Percentiles rank a stretch among this genome's conserved stretches.
Conservation (phyloP, 2,329 filamentous ascomycete species). For the Leptodontidium sp. region DNA sequence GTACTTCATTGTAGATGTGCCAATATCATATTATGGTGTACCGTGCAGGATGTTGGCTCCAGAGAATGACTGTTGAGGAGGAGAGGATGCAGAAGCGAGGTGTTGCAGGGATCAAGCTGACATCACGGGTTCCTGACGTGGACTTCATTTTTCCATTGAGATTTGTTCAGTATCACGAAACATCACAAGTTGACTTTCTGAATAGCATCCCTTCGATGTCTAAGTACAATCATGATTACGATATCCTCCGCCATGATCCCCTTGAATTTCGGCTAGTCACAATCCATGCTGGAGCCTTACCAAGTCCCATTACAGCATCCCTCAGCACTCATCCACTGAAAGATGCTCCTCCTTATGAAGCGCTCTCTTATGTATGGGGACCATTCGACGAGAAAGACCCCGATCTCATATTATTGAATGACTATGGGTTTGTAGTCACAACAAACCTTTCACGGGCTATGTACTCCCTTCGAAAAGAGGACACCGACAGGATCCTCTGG, state of each 20-base stretch:
- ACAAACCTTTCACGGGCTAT: neutral
- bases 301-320: neutral
- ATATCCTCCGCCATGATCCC: neutral
- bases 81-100: too few species aligned
- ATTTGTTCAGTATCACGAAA: too few species aligned
- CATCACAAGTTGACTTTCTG: too few species aligned
- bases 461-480: neutral
- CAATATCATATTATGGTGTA: too few species aligned
- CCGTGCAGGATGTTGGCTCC: too few species aligned
- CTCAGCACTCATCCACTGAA: neutral
- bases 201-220: neutral
- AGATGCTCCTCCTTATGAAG: neutral
- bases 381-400: neutral
- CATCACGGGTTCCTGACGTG: too few species aligned
- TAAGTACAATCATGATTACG: conserved; percentile 14
- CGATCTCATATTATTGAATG: conserved; percentile 2
- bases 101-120: too few species aligned
- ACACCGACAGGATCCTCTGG: neutral
- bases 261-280: conserved; percentile 18
- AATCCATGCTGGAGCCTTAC: conserved; percentile 3
- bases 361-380: conserved; percentile 14
- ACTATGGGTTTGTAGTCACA: neutral
- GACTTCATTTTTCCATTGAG: too few species aligned
- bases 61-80: too few species aligned
- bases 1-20: too few species aligned